phyloP scores from a whole-genome alignment of 805 yeast species.

The Spencermartinsiella europaea region DNA sequence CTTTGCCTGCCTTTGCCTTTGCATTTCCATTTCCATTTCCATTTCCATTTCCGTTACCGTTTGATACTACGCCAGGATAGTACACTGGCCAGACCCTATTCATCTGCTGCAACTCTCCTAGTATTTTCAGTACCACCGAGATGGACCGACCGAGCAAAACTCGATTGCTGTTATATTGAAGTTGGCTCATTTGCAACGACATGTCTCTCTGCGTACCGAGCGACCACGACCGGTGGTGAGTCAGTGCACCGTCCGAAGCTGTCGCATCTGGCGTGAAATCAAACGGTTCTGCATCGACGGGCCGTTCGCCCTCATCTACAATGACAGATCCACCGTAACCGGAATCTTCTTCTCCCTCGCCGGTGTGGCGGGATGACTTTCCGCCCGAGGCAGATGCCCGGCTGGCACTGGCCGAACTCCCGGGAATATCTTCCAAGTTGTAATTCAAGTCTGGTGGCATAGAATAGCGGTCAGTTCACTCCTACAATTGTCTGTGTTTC shows the following conservation, averaged over 20 bases:
- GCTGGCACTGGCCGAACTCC: background rate
- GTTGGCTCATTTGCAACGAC: conserved; percentile 60
- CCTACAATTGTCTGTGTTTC: background rate
- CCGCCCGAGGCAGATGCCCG: background rate
- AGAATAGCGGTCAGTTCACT: background rate
- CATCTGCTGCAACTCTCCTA: conserved; percentile 27
- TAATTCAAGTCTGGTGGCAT: background rate
- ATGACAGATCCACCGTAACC: conserved; percentile 22
- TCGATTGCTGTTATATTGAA: conserved; percentile 70
- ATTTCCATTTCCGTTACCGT: background rate
- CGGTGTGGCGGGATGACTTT: background rate
- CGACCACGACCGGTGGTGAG: conserved; percentile 20
- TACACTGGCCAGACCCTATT: conserved; percentile 29
- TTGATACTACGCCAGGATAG: conserved; percentile 22
- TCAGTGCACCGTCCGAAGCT: conserved; percentile 24
- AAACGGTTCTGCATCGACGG: conserved; percentile 2
- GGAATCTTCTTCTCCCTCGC: conserved; percentile 20
- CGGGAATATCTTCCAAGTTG: background rate
- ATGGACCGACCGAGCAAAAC: conserved; percentile 51
- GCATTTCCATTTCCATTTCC: background rate
- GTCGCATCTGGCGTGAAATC: conserved; percentile 24
- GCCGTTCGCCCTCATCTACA: conserved; percentile 8
- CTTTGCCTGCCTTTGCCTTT: background rate
- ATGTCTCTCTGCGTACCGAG: conserved; percentile 31
- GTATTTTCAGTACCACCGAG: conserved; percentile 23